Evolutionary conservation across 768 basidiomycete species (phyloP).

Genomic region (Rhodotorula sphaerocarpa): DNA sequence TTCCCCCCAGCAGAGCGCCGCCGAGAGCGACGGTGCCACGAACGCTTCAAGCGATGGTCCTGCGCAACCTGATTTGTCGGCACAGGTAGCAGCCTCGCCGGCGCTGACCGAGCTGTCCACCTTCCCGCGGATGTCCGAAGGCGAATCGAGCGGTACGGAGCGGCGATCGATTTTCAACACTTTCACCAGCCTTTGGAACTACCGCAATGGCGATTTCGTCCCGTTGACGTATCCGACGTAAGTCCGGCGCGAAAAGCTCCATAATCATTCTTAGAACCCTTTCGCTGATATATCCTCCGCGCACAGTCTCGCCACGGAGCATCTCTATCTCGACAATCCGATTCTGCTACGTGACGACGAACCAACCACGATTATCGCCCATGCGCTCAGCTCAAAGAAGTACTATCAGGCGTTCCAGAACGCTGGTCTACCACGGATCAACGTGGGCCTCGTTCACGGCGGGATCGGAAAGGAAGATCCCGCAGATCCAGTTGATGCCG

Average conservation of each 20-base stretch:
- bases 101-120: conserved; percentile 8
- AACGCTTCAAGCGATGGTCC: no score
- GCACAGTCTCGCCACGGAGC: conserved; percentile 52
- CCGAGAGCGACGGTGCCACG: no score
- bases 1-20: no score
- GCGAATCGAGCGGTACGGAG: conserved; percentile 53
- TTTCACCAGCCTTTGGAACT: conserved; percentile 71
- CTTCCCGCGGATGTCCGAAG: conserved; percentile 40
- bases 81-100: conserved; percentile 35
- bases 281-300: no score
- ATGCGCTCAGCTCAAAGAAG: conserved; percentile 59
- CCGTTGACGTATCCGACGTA: conserved; percentile 53
- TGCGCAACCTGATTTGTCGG: not conserved
- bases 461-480: no score
- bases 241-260: no score
- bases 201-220: conserved; percentile 49
- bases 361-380: conserved; percentile 93
- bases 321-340: conserved; percentile 86
- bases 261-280: no score
- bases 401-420: conserved; percentile 38
- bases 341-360: conserved; percentile 95
- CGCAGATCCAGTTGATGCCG: not conserved
- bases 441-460: conserved; percentile 35
- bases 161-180: conserved; percentile 66
- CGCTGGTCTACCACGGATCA: not conserved